These are phyloP conservation scores for Carex parvula DNA, from an alignment of 176 grass and related monocot genomes.

Conservation along the genomic window DNA sequence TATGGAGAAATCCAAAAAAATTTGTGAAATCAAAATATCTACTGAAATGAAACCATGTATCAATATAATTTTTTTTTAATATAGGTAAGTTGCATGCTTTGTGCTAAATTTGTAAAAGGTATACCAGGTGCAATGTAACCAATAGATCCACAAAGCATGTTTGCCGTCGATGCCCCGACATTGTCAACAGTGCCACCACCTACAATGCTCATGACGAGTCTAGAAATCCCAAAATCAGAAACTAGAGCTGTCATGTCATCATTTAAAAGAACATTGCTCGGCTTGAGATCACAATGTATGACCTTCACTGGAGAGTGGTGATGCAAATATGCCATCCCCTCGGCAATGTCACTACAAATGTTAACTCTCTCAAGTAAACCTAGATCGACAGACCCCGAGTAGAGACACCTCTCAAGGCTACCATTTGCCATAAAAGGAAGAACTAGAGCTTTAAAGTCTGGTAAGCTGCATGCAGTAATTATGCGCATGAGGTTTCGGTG, in stretches of 20 bases:
- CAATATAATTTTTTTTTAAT: not conserved
- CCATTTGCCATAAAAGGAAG: conserved; percentile 95
- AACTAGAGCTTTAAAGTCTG: conserved; percentile 93
- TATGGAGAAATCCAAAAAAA: not conserved
- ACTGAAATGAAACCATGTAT: not conserved
- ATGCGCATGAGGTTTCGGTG: conserved; percentile 96
- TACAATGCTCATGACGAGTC: conserved; percentile 50
- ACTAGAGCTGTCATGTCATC: conserved; percentile 97
- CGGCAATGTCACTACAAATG: conserved; percentile 90
- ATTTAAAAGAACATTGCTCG: conserved; percentile 85
- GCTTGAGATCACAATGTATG: conserved; percentile 94
- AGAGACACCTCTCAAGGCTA: conserved; percentile 76
- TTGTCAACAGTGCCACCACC: conserved; percentile 40
- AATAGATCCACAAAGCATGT: conserved; percentile 83
- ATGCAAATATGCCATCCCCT: conserved; percentile 88
- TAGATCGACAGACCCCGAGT: conserved; percentile 42
- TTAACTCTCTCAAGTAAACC: conserved; percentile 76
- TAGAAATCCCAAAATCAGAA: conserved; percentile 82
- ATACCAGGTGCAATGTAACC: conserved; percentile 90
- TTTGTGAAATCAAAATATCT: not conserved
- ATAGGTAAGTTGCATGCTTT: not conserved
- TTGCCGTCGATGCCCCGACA: conserved; percentile 61
- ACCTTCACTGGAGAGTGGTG: conserved; percentile 88
- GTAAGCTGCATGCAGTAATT: conserved; percentile 75
- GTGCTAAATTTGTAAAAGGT: not conserved